Percentiles rank a stretch among this genome's conserved stretches.
phyloP scores from a whole-genome alignment of 208 protist genomes.

The Balamuthia mandrillaris region DNA sequence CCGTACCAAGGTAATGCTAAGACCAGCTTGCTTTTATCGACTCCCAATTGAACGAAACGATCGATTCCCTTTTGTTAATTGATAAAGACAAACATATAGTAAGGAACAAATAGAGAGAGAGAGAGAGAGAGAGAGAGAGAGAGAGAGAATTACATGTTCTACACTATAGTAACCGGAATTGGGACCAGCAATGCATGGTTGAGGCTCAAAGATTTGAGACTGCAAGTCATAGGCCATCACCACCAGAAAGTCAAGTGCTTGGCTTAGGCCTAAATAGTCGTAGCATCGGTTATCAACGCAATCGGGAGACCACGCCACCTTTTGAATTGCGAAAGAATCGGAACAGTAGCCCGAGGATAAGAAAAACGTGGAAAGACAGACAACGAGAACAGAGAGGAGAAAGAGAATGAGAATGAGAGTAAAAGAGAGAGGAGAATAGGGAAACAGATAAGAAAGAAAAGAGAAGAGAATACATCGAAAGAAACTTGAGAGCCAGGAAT shows the following conservation, averaged over 20 bases:
- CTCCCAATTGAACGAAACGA: background rate
- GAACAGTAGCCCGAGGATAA: too few relatives aligned
- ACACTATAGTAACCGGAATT: conserved; percentile 1
- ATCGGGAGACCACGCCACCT: background rate
- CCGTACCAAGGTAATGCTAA: conserved; percentile 22
- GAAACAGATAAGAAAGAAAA: background rate
- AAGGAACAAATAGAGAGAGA: background rate
- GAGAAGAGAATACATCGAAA: conserved; percentile 12
- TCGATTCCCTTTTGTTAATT: background rate
- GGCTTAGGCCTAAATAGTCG: conserved; percentile 16
- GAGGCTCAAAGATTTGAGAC: conserved; percentile 36
- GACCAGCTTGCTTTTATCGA: background rate
- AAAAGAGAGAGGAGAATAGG: background rate
- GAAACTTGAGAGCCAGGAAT: background rate
- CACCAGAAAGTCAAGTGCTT: conserved; percentile 21
- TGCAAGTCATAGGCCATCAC: conserved; percentile 44
- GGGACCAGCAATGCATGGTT: conserved; percentile 24
- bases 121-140: background rate
- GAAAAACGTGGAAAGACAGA: too few relatives aligned
- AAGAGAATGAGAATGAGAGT: background rate
- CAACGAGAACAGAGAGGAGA: too few relatives aligned
- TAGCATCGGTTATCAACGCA: conserved; percentile 39
- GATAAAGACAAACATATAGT: background rate
- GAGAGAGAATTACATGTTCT: background rate
- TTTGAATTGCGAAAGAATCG: too few relatives aligned